These are phyloP conservation scores for Raphanus raphanistrum DNA, from an alignment of 345 rosid genomes.

Conservation along the genomic window DNA sequence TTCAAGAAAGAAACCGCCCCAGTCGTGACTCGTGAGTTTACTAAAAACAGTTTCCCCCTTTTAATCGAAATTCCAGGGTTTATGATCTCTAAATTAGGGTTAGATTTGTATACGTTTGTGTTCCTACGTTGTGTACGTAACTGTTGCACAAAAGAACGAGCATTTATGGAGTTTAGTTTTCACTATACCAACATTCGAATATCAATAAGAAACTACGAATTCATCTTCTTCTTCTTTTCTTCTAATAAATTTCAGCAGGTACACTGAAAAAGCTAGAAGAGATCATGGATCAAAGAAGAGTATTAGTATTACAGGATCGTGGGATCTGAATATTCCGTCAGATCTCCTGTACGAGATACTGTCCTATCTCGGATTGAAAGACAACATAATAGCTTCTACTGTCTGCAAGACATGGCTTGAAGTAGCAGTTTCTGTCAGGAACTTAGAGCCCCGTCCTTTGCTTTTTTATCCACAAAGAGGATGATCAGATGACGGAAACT, in stretches of 20 bases:
- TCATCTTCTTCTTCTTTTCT: background rate
- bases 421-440: background rate
- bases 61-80: background rate
- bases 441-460: background rate
- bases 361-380: background rate
- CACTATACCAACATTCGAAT: background rate
- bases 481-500: background rate
- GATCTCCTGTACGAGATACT: background rate
- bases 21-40: background rate
- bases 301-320: background rate
- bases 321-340: background rate
- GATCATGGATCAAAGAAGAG: background rate
- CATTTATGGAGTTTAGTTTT: background rate
- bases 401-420: slow-evolving; percentile 14
- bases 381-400: background rate
- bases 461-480: background rate
- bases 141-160: background rate
- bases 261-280: background rate
- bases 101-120: background rate
- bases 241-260: background rate
- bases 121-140: background rate
- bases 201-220: background rate
- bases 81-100: background rate
- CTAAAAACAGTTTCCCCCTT: background rate
- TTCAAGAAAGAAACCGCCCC: background rate